phyloP scores from a whole-genome alignment of 2,329 filamentous ascomycete genomes.

The Neofusicoccum ribis region DNA sequence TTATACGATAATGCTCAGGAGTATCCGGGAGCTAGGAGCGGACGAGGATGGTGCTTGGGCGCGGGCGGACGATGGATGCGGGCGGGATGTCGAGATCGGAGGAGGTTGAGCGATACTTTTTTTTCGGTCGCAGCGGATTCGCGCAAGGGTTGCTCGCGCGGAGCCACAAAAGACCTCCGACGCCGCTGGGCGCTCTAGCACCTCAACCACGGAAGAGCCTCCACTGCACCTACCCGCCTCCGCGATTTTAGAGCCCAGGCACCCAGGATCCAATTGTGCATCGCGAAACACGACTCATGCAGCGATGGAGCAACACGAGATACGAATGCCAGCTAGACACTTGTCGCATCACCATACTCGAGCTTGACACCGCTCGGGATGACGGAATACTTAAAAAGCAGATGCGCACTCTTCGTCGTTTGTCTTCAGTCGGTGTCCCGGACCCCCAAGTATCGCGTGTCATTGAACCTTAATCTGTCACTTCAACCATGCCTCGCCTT shows the following conservation, averaged over 20 bases:
- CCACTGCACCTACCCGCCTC: neutral
- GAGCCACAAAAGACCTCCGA: constrained; percentile 11
- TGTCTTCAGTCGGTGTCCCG: no score
- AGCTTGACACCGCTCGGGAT: no score
- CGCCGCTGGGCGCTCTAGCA: neutral
- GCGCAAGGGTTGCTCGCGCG: constrained; percentile 14
- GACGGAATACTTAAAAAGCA: no score
- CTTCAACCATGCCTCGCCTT: no score
- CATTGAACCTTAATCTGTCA: no score
- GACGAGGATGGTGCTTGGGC: neutral
- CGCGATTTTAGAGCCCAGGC: neutral
- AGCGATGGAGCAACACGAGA: neutral
- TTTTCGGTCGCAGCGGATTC: constrained; percentile 19
- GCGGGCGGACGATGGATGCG: neutral
- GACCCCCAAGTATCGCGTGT: no score
- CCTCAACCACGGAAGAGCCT: neutral
- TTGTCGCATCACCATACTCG: no score
- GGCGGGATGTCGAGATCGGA: constrained; percentile 8
- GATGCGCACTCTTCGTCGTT: no score
- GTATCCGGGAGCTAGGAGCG: constrained; percentile 5
- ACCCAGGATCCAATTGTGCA: neutral
- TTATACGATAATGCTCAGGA: neutral
- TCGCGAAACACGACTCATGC: neutral
- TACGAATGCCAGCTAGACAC: no score
- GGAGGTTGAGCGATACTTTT: constrained; percentile 19